These are phyloP conservation scores for Dalbergia cochinchinensis DNA, from an alignment of 306 rosid species.

Conservation along the genomic window DNA sequence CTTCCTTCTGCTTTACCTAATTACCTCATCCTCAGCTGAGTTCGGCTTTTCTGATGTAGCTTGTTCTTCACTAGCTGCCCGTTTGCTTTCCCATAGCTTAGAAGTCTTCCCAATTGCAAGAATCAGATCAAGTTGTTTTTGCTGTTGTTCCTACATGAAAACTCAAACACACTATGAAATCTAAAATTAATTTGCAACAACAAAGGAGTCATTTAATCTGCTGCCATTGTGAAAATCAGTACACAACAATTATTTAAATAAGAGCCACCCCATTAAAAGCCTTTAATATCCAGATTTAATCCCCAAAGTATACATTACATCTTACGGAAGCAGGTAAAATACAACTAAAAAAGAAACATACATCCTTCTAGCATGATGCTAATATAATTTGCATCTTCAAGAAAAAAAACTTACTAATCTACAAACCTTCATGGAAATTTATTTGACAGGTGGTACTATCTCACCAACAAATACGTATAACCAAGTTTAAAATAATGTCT, in stretches of 20 bases:
- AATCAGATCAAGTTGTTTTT: conserved; percentile 73
- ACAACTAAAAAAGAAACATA: not conserved
- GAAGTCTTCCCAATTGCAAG: conserved; percentile 62
- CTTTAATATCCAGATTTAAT: no score
- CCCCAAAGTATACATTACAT: not conserved
- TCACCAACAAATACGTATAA: not conserved
- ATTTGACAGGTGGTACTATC: not conserved
- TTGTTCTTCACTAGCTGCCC: conserved; percentile 39
- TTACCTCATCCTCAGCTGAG: conserved; percentile 48
- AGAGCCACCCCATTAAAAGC: not conserved
- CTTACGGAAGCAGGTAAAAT: not conserved
- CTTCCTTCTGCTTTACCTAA: conserved; percentile 46
- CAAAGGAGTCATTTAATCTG: not conserved
- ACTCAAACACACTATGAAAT: not conserved
- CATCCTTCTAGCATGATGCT: not conserved
- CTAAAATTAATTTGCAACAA: not conserved
- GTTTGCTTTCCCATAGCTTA: conserved; percentile 61
- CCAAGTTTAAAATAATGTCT: not conserved
- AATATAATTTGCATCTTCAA: conserved; percentile 6
- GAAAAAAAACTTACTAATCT: not conserved
- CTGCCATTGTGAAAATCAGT: not conserved
- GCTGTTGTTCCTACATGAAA: conserved; percentile 71
- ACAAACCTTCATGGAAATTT: not conserved
- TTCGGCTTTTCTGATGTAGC: conserved; percentile 34
- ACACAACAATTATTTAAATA: not conserved